phyloP scores from a whole-genome alignment of 306 rosid species.

The Dicorynia guianensis region DNA sequence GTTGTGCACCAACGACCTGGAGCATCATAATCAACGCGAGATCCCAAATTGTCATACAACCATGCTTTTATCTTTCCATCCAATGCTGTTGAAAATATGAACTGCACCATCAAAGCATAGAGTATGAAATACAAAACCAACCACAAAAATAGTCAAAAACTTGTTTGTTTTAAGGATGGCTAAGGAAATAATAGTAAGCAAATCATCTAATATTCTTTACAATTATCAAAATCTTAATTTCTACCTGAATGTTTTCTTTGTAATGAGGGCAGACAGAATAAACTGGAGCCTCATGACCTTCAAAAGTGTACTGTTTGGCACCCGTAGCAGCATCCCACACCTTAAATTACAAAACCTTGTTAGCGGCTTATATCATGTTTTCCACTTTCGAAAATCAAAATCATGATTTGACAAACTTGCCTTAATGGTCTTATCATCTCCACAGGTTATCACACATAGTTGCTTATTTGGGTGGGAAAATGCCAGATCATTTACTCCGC shows the following conservation, averaged over 20 bases:
- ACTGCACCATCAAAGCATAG: conserved; percentile 61
- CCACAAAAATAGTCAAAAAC: conserved; percentile 1
- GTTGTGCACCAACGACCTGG: conserved; percentile 98
- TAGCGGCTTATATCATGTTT: conserved; percentile 29
- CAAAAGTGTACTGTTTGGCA: conserved; percentile 73
- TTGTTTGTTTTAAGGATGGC: not conserved
- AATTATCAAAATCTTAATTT: conserved; percentile 12
- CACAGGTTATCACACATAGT: conserved; percentile 86
- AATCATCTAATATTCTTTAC: not conserved
- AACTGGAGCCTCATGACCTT: conserved; percentile 96
- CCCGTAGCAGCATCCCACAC: conserved; percentile 96
- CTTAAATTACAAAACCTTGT: conserved; percentile 53
- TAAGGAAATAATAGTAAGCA: conserved; percentile 15
- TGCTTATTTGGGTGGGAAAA: conserved; percentile 87
- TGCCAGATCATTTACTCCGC: conserved; percentile 87
- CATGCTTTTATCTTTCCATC: conserved; percentile 98
- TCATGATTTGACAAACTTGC: conserved; percentile 45
- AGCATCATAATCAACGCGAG: conserved; percentile 97
- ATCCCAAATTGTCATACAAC: conserved; percentile 92
- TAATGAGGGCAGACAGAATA: conserved; percentile 93
- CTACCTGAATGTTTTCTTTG: conserved; percentile 90
- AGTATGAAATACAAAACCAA: conserved; percentile 17
- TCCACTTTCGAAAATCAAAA: conserved; percentile 38
- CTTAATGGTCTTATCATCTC: conserved; percentile 82
- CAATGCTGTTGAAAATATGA: conserved; percentile 91